Conservation (phyloP, 768 basidiomycete genomes). For the Hortiboletus flavorubellus region DNA sequence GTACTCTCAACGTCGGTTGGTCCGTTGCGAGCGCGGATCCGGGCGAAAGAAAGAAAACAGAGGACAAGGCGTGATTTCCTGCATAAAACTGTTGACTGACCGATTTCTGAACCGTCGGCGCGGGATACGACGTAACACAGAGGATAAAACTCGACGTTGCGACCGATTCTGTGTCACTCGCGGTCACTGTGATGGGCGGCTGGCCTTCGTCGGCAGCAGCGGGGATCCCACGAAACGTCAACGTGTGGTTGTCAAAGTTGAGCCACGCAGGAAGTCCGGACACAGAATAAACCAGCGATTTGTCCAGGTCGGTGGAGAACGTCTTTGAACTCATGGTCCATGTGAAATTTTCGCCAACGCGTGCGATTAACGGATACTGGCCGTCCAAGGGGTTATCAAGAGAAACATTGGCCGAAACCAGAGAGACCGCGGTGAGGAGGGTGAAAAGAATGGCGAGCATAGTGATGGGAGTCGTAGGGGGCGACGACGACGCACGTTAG, state of each 20-base stretch:
- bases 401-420: slow-evolving; percentile 43
- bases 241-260: slow-evolving; percentile 56
- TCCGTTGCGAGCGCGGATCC: slow-evolving; percentile 52
- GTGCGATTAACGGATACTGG: slow-evolving; percentile 80
- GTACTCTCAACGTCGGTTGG: slow-evolving; percentile 65
- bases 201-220: slow-evolving; percentile 58
- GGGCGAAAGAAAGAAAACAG: slow-evolving; percentile 64
- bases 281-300: slow-evolving; percentile 49
- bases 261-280: slow-evolving; percentile 73
- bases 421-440: slow-evolving; percentile 39
- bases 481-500: slow-evolving; percentile 36
- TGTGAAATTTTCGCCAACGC: slow-evolving; percentile 56
- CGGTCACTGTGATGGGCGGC: slow-evolving; percentile 59
- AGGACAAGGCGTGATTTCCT: slow-evolving; percentile 65
- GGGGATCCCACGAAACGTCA: slow-evolving; percentile 71
- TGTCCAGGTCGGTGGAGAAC: slow-evolving; percentile 50
- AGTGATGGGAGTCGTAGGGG: slow-evolving; percentile 52
- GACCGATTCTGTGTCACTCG: slow-evolving; percentile 48
- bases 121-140: slow-evolving; percentile 50
- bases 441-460: slow-evolving; percentile 63
- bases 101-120: slow-evolving; percentile 53
- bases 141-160: slow-evolving; percentile 54
- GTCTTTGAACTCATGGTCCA: slow-evolving; percentile 70
- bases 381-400: slow-evolving; percentile 59
- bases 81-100: slow-evolving; percentile 58